Evolutionary conservation across 2,329 filamentous ascomycete species (phyloP).

Genomic region (Fusarium udum): DNA sequence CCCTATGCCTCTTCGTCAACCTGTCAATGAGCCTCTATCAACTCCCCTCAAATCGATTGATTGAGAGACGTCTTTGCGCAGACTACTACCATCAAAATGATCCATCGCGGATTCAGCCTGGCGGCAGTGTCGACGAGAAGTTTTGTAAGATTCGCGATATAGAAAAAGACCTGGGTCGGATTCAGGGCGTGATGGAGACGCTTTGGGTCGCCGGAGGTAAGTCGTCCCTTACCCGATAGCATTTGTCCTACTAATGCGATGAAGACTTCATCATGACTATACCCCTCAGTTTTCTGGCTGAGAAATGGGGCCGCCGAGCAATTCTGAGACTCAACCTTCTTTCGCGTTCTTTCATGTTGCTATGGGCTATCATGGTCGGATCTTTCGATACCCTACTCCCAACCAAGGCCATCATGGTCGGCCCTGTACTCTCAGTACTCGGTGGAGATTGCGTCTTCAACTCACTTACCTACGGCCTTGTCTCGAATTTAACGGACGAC

Average conservation of each 20-base stretch:
- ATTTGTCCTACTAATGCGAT: background rate
- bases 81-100: slow-evolving; percentile 58
- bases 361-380: slow-evolving; percentile 39
- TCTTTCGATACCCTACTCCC: slow-evolving; percentile 32
- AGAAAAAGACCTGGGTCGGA: slow-evolving; percentile 60
- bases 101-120: slow-evolving; percentile 41
- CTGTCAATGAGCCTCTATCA: slow-evolving; percentile 59
- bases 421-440: slow-evolving; percentile 55
- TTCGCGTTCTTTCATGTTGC: slow-evolving; percentile 44
- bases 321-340: slow-evolving; percentile 57
- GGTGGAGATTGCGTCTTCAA: slow-evolving; percentile 63
- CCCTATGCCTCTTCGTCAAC: slow-evolving; percentile 56
- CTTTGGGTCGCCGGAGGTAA: slow-evolving; percentile 59
- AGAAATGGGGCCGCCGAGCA: slow-evolving; percentile 52
- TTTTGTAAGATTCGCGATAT: slow-evolving; percentile 64
- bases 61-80: slow-evolving; percentile 59
- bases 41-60: slow-evolving; percentile 57
- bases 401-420: slow-evolving; percentile 49
- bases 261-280: slow-evolving; percentile 61
- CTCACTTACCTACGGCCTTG: slow-evolving; percentile 58
- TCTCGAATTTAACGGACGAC: slow-evolving; percentile 56
- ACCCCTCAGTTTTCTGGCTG: slow-evolving; percentile 57
- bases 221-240: background rate
- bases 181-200: slow-evolving; percentile 62
- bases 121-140: slow-evolving; percentile 58